Conservation (phyloP, 495 filamentous ascomycete genomes). For the Trichodelitschia bisporula region DNA sequence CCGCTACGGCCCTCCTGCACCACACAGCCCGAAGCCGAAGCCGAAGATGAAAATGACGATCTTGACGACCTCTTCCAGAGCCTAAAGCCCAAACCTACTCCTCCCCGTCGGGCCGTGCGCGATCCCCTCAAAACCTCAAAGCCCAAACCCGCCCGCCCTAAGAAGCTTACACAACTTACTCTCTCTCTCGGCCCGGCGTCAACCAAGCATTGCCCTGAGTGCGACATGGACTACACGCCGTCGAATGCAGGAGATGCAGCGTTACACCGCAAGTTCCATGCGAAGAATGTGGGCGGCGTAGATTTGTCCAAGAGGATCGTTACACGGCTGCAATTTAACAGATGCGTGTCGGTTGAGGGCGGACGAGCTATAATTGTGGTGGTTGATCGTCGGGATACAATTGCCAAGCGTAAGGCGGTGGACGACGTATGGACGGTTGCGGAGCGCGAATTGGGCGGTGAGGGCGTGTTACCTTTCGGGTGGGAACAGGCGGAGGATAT, state of each 20-base stretch:
- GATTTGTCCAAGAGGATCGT: slow-evolving; percentile 26
- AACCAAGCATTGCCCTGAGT: slow-evolving; percentile 23
- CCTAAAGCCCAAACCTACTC: too few species aligned
- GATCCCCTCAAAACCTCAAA: too few species aligned
- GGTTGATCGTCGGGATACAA: slow-evolving; percentile 27
- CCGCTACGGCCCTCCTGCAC: too few species aligned
- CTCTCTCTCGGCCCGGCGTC: not conserved
- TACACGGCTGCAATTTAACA: slow-evolving; percentile 6
- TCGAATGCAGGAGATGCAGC: slow-evolving; percentile 37
- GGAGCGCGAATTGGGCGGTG: slow-evolving; percentile 34
- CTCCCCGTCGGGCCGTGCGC: too few species aligned
- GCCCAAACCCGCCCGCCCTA: not conserved
- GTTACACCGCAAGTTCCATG: slow-evolving; percentile 44
- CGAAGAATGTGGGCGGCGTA: slow-evolving; percentile 36
- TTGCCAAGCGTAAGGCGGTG: slow-evolving; percentile 28
- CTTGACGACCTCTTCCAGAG: too few species aligned
- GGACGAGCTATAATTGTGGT: slow-evolving; percentile 30
- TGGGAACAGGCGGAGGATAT: slow-evolving; percentile 26
- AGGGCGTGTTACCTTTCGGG: slow-evolving; percentile 27
- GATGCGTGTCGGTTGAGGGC: slow-evolving; percentile 13
- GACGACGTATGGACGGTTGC: slow-evolving; percentile 41
- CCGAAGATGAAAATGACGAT: too few species aligned
- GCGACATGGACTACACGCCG: slow-evolving; percentile 49
- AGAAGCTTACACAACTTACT: not conserved
- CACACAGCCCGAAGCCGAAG: too few species aligned